Evolutionary conservation across 116 monocot species (phyloP).

Genomic region (Posidonia oceanica): DNA sequence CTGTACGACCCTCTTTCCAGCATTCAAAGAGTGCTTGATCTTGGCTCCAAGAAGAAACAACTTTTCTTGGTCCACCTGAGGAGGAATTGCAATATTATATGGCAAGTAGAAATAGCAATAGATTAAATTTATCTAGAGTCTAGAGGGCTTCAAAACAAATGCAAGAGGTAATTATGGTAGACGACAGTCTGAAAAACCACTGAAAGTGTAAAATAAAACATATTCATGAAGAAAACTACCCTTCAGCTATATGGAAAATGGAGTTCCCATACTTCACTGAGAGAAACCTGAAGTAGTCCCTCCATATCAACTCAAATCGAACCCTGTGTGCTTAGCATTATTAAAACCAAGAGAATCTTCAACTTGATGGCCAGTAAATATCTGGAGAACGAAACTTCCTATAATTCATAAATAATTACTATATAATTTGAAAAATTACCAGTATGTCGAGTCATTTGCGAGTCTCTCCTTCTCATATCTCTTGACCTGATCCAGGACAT

Average conservation of each 20-base stretch:
- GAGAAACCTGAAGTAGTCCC: slow-evolving; percentile 92
- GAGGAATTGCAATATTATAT: background rate
- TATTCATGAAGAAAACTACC: background rate
- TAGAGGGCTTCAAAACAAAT: background rate
- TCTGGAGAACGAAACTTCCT: background rate
- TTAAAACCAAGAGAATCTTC: slow-evolving; percentile 7
- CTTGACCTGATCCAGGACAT: slow-evolving; percentile 41
- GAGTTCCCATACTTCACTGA: slow-evolving; percentile 78
- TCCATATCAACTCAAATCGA: slow-evolving; percentile 94
- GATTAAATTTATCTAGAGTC: background rate
- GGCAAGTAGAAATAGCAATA: background rate
- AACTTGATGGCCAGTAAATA: background rate
- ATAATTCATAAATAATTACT: background rate
- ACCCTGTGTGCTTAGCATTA: slow-evolving; percentile 46
- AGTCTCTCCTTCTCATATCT: slow-evolving; percentile 80
- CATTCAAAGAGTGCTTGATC: slow-evolving; percentile 53
- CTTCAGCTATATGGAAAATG: slow-evolving; percentile 79
- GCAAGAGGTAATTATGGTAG: background rate
- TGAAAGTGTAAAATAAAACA: background rate
- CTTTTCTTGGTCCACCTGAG: slow-evolving; percentile 73
- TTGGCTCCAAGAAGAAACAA: slow-evolving; percentile 68
- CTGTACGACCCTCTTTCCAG: slow-evolving; percentile 83
- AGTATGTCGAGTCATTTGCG: slow-evolving; percentile 95
- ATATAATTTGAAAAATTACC: slow-evolving; percentile 29
- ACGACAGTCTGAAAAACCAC: background rate